Base-by-base conservation (phyloP, 306 rosid genomes). In the Cicer yamashitae region DNA sequence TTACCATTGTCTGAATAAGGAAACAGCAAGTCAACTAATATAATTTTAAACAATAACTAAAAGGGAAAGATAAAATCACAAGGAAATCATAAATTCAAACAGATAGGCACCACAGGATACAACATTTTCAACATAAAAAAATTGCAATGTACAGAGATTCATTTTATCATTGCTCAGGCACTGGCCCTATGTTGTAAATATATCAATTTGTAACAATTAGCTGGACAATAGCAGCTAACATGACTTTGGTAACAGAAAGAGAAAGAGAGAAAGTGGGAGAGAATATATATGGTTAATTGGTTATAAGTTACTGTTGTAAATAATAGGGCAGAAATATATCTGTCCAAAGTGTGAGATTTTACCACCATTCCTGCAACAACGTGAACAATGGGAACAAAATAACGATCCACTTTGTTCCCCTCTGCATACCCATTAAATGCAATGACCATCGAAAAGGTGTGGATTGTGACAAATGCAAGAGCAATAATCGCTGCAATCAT, bases 391-490 rank as follows among this genome's bases (percentile, higher is more conserved):
- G 98, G 97, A 81, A 91, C 98, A 85, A 91, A 84, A 81, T 87
- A 70, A 73, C 77, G 86, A 79, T 94, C 96, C 82, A 91, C 86
- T 85, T 81, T 91, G 54, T 90, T 91, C 75, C 88, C 88, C 77
- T 91, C 98, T 15, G 92, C 91, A 60, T 93, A 91, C 57, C 94
- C 98, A 75, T 85, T 91, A 81, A 91, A 93, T 70, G 98, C 98
- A 39, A 93, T 91, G 81, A 93, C 94, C 98, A 93, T 93, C 12
- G 98, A 93, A 82, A 89, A 93, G 56, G 97, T 93, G 84, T 93
- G 98, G 70, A 93, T 93, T 5, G 96, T 91, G 72, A 88, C 96
- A 83, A 91, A 93, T 52, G 98, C 98, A 68, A 93, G 92, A 66
- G 96, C 90, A 64, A 93, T 88, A 52, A 87, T 65, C 34, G 98